Base-by-base conservation (phyloP, 2,329 filamentous ascomycete genomes). In the Aureobasidium musti region DNA sequence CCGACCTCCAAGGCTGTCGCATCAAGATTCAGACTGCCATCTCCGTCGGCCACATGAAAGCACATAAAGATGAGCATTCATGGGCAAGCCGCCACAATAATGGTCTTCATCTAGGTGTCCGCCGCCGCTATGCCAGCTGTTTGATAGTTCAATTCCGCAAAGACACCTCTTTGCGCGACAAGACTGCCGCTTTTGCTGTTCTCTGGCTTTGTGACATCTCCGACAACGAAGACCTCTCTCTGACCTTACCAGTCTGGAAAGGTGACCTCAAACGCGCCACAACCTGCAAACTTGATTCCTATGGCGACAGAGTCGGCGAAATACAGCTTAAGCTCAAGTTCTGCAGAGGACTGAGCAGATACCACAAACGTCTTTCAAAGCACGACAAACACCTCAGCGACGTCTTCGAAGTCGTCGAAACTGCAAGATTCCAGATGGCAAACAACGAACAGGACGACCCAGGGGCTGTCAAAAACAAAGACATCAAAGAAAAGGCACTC, bases 161-260 rank as follows among this genome's bases (percentile, higher is more conserved):
- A 67, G 84, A 85, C 65, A 79, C 79, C 8, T 64, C 84, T 59
- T 72, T 85, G 41, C 74, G 79, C 0, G 85, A 89, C 60, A 83
- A 82, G 66, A 86, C 84, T 0, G 78, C 82, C 1, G 88, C 86
- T 0, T 89, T 90, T 71, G 82, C 83, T 7, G 82, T 90, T 2
- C 77, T 90, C 1, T 91, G 89, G 89, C 80, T 91, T 21, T 85
- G 86, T 69, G 86, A 91, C n/a, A 79, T 92, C 0, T 78, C 82
- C 0, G 89, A 92, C 67, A 89, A 91, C 67, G 85, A 90, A 71
- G 82, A 87, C 63, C 79, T 81, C 50, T 85, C 82, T 0, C 71
- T 89, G 10, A 82, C 80, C 5, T 73, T 92, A 3, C 77, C 85
- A 5, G 83, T 92, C 2, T 92, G 87, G 86, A 88, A 87, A 72